Evolutionary conservation across 192 early-diverging fungal genomes (phyloP).

Genomic region (Rhizophagus sp.): DNA sequence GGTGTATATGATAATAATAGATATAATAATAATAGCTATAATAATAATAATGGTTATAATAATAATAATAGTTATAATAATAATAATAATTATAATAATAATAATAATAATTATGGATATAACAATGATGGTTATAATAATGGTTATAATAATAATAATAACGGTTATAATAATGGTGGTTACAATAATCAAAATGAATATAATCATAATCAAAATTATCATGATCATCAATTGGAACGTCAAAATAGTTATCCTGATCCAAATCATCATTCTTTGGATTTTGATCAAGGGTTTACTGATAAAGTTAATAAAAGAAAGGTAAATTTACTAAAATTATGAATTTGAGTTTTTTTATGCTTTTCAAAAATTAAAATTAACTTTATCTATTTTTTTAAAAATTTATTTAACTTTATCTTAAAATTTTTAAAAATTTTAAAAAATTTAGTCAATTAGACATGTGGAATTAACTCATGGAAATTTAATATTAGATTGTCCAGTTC

Average conservation of each 20-base stretch:
- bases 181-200: no score
- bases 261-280: background rate
- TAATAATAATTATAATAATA: no score
- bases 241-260: background rate
- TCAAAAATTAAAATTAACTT: no score
- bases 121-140: background rate
- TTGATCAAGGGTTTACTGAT: background rate
- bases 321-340: background rate
- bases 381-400: no score
- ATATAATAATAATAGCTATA: no score
- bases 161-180: background rate
- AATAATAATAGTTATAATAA: background rate
- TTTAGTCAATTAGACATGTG: constrained; percentile 31
- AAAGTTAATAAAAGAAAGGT: constrained; percentile 6
- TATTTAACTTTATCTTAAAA: no score
- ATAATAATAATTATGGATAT: no score
- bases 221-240: background rate
- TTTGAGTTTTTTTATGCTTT: no score
- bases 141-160: background rate
- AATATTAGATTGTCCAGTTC: constrained; percentile 65
- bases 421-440: no score
- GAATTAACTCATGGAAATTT: constrained; percentile 67
- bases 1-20: background rate
- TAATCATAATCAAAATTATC: background rate
- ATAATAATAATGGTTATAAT: background rate